Conservation (phyloP, 78 protist genomes). For the Paulinella micropora region DNA sequence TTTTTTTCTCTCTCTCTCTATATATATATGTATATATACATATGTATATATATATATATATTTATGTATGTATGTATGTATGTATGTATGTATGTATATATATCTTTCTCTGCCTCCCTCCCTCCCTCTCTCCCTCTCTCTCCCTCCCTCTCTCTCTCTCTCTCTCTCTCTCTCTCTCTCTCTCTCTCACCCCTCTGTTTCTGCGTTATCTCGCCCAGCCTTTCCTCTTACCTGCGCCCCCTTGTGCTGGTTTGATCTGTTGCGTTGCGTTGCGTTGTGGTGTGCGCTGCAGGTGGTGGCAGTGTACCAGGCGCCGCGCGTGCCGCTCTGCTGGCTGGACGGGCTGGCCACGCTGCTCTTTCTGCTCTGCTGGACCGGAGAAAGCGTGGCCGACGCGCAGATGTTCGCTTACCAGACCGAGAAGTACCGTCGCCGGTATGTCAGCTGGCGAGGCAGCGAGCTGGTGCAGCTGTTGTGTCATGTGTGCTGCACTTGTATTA, state of each 20-base stretch:
- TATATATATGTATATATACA: too few species aligned
- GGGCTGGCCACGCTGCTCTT: background rate
- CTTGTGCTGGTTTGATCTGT: background rate
- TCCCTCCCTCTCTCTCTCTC: background rate
- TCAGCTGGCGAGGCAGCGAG: too few species aligned
- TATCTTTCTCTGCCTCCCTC: too few species aligned
- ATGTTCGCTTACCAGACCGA: conserved; percentile 16
- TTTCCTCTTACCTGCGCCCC: background rate
- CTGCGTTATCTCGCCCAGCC: too few species aligned
- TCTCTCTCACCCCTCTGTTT: background rate
- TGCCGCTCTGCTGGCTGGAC: conserved; percentile 7
- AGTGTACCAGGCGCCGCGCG: background rate
- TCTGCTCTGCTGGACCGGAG: background rate
- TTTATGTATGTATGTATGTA: too few species aligned
- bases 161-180: background rate
- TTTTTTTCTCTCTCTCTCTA: too few species aligned
- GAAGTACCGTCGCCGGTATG: conserved; percentile 8
- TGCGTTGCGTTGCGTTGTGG: background rate
- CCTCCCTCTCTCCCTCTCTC: background rate
- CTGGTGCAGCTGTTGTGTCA: too few species aligned
- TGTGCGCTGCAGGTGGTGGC: background rate
- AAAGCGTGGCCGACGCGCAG: conserved; percentile 26
- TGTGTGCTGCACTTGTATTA: too few species aligned
- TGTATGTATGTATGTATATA: too few species aligned
- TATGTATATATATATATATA: too few species aligned